A percentile compares a stretch with the other conserved stretches of the same genome.
Conservation (phyloP, 2,329 filamentous ascomycete genomes). For the Fusarium denticulatum region DNA sequence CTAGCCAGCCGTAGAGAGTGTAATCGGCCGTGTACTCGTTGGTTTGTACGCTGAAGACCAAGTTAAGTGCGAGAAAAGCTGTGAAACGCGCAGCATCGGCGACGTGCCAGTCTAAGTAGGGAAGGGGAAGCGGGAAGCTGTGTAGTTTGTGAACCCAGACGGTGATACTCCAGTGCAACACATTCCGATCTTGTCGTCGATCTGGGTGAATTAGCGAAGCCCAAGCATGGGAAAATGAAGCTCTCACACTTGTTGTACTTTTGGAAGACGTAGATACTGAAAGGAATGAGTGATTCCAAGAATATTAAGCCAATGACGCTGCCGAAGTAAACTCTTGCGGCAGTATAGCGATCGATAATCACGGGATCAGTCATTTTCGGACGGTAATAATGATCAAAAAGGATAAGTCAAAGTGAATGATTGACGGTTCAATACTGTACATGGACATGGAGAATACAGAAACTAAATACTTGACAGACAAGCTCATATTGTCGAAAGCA, state of each 20-base stretch:
- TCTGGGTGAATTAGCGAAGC: neutral
- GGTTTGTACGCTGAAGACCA: neutral
- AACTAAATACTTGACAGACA: neutral
- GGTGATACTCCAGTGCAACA: neutral
- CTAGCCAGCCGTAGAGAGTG: neutral
- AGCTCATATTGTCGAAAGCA: neutral
- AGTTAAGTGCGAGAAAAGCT: neutral
- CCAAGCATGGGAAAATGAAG: fast-evolving
- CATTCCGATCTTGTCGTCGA: neutral
- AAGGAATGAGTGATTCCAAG: neutral
- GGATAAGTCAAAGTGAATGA: fast-evolving
- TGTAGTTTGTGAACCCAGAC: neutral
- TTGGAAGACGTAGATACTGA: neutral
- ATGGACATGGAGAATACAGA: fast-evolving
- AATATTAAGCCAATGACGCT: neutral
- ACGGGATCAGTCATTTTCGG: neutral
- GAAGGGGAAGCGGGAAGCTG: neutral
- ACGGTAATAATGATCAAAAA: fast-evolving
- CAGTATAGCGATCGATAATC: neutral
- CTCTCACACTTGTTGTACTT: neutral
- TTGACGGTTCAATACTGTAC: fast-evolving
- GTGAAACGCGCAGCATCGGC: neutral
- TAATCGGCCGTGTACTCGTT: neutral
- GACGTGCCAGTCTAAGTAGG: neutral
- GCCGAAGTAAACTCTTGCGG: neutral